Conservation (phyloP, 257 asterid genomes). For the Primulina huaijiensis region DNA sequence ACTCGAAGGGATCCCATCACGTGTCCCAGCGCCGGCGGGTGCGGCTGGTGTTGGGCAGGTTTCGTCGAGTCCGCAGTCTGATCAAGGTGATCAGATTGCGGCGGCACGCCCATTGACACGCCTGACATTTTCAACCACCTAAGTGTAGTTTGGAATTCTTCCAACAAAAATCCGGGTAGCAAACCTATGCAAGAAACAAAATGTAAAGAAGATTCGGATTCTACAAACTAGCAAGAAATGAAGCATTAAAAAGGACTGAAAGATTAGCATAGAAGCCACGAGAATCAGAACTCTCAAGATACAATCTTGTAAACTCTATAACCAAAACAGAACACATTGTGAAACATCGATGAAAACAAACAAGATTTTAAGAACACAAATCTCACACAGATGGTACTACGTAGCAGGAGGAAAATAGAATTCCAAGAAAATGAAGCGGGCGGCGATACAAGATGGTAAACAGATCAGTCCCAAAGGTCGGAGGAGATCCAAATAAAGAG, state of each 20-base stretch:
- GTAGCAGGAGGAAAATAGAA: no score
- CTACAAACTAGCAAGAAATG: no score
- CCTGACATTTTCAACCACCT: conserved; percentile 47
- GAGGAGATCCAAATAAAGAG: neutral
- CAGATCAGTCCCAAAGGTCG: neutral
- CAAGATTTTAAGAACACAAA: neutral
- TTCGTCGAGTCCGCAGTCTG: conserved; percentile 11
- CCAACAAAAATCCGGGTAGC: neutral
- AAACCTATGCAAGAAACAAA: neutral
- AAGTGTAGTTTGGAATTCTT: no score
- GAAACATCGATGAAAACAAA: no score
- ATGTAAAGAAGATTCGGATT: neutral
- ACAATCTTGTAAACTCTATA: no score
- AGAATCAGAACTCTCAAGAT: no score
- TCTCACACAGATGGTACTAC: neutral
- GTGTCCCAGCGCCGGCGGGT: conserved; percentile 29
- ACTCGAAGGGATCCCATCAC: conserved; percentile 88
- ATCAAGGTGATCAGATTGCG: conserved; percentile 29
- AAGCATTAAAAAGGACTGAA: no score
- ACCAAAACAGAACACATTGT: no score
- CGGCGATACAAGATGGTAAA: no score
- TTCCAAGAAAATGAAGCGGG: no score
- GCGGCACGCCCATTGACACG: conserved; percentile 50
- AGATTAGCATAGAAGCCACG: no score
- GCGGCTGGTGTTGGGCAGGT: neutral